Evolutionary conservation across 441 rosid genomes (phyloP).

Genomic region (Bruguiera hainesii): DNA sequence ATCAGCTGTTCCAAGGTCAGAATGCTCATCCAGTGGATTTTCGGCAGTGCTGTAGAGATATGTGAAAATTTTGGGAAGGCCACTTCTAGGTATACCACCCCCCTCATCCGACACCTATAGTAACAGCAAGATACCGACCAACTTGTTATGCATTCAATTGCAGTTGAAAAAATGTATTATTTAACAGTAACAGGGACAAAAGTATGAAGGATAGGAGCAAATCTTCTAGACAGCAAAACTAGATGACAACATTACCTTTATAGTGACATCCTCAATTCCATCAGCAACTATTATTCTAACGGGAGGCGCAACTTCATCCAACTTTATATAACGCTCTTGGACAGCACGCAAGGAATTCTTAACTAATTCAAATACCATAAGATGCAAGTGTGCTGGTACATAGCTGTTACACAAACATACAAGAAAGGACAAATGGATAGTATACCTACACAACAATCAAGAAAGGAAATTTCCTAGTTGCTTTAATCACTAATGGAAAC

Average conservation of each 20-base stretch:
- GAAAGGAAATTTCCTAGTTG: slow-evolving; percentile 8
- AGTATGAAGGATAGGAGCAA: no score
- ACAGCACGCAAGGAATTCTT: slow-evolving; percentile 95
- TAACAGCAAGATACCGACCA: slow-evolving; percentile 17
- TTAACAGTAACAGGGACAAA: no score
- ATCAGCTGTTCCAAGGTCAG: slow-evolving; percentile 61
- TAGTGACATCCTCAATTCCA: slow-evolving; percentile 90
- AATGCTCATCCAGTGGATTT: slow-evolving; percentile 68
- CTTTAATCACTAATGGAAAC: neutral
- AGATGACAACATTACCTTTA: slow-evolving; percentile 46
- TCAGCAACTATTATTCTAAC: slow-evolving; percentile 83
- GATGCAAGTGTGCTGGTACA: slow-evolving; percentile 88
- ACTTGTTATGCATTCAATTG: neutral
- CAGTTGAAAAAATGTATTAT: no score
- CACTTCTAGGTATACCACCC: slow-evolving; percentile 95
- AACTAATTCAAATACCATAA: slow-evolving; percentile 93
- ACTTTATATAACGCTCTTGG: slow-evolving; percentile 74
- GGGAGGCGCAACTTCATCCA: slow-evolving; percentile 75
- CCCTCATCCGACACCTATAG: slow-evolving; percentile 88
- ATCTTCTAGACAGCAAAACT: neutral
- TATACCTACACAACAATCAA: neutral
- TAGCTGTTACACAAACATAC: slow-evolving; percentile 44
- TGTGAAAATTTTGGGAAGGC: slow-evolving; percentile 90
- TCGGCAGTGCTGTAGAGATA: slow-evolving; percentile 91
- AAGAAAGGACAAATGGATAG: neutral